These are phyloP conservation scores for Fragilaria crotonensis DNA, from an alignment of 108 stramenopile species.

Conservation along the genomic window DNA sequence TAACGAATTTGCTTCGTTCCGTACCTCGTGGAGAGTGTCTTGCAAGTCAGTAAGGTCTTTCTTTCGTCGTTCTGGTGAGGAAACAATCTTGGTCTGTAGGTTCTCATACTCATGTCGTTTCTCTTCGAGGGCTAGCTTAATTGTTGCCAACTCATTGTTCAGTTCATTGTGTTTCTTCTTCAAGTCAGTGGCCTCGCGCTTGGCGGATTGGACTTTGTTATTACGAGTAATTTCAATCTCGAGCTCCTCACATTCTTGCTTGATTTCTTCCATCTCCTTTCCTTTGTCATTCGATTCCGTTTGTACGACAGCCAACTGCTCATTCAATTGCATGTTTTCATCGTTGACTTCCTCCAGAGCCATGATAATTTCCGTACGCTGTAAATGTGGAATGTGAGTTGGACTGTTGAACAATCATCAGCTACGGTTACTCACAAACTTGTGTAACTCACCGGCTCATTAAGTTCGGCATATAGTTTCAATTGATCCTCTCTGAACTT, in stretches of 20 bases:
- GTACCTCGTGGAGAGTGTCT: constrained; percentile 27
- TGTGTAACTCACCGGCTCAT: constrained; percentile 17
- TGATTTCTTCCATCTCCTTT: constrained; percentile 49
- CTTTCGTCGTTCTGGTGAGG: constrained; percentile 56
- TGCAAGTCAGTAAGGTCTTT: constrained; percentile 14
- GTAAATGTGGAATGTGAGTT: neutral
- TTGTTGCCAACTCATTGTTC: constrained; percentile 71
- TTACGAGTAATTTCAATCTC: constrained; percentile 70
- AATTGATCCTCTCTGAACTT: constrained; percentile 91
- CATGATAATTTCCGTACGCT: constrained; percentile 48
- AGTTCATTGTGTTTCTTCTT: constrained; percentile 74
- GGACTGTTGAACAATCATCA: neutral
- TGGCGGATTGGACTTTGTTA: constrained; percentile 71
- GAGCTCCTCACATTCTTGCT: constrained; percentile 72
- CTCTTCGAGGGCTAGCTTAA: constrained; percentile 65
- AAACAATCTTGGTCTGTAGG: constrained; percentile 57
- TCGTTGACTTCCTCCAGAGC: constrained; percentile 56
- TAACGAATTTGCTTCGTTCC: constrained; percentile 24
- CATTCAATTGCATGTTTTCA: constrained; percentile 48
- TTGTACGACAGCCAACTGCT: constrained; percentile 31
- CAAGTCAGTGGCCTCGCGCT: constrained; percentile 61
- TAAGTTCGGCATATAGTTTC: constrained; percentile 55
- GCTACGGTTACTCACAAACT: neutral
- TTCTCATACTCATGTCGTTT: constrained; percentile 55
- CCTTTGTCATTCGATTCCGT: constrained; percentile 25